phyloP scores from a whole-genome alignment of 225 moss, liverwort and hornwort species.

The Asterella californica region DNA sequence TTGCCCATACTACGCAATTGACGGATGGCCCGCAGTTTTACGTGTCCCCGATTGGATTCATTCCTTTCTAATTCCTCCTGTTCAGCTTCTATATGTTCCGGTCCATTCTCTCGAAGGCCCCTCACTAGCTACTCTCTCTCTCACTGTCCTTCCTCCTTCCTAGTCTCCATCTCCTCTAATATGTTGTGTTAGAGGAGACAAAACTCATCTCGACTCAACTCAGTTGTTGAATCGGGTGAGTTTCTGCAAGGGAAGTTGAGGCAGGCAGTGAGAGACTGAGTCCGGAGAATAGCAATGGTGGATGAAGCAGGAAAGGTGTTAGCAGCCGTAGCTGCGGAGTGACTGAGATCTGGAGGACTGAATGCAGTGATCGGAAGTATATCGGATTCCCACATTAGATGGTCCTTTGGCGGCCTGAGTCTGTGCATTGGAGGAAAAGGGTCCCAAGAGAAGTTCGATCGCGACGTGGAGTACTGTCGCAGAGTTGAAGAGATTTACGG shows the following conservation, averaged over 20 bases:
- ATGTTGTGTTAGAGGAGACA: too few species aligned
- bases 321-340: background rate
- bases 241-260: background rate
- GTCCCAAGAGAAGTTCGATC: background rate
- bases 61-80: background rate
- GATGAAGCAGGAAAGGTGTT: background rate
- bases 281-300: background rate
- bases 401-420: background rate
- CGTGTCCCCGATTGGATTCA: background rate
- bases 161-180: constrained; percentile 4
- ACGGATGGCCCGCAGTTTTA: constrained; percentile 1
- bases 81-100: constrained; percentile 3
- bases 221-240: background rate
- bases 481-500: background rate
- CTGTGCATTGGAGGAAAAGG: background rate
- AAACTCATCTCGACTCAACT: too few species aligned
- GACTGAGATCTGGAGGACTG: background rate
- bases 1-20: background rate
- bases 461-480: too few species aligned
- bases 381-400: background rate
- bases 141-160: background rate
- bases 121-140: constrained; percentile 10
- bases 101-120: background rate
- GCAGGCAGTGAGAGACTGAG: background rate
- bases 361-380: background rate